Conservation (phyloP, 306 rosid genomes). For the Ceratonia siliqua region DNA sequence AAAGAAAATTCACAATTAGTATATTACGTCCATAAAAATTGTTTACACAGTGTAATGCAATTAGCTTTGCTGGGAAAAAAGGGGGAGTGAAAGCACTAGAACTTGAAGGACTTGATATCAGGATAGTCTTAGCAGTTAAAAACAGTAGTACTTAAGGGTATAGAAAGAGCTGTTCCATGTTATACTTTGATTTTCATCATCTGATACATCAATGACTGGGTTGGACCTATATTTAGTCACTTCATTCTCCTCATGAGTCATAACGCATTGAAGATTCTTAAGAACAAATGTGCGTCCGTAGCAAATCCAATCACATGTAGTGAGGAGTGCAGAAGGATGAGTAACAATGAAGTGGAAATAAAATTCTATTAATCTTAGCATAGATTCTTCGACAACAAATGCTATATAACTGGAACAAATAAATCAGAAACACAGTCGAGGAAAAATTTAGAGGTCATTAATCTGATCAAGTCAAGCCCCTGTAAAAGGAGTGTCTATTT, state of each 20-base stretch:
- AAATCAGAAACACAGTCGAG: neutral
- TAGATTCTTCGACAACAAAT: neutral
- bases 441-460: neutral
- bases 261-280: slow-evolving; percentile 11
- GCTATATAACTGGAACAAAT: neutral
- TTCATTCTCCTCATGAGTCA: slow-evolving; percentile 3
- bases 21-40: slow-evolving; percentile 9
- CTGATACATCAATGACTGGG: neutral
- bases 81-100: neutral
- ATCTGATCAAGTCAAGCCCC: slow-evolving; percentile 1
- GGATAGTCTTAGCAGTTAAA: slow-evolving; percentile 8
- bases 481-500: neutral
- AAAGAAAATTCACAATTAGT: neutral
- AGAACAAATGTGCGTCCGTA: slow-evolving; percentile 1
- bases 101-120: neutral
- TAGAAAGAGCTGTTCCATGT: neutral
- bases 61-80: slow-evolving; percentile 5
- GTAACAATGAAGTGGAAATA: neutral
- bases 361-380: slow-evolving; percentile 1
- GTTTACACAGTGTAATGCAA: slow-evolving; percentile 19
- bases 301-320: slow-evolving; percentile 6
- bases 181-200: slow-evolving; percentile 1
- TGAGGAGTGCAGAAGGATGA: slow-evolving; percentile 3
- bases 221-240: slow-evolving; percentile 16
- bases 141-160: neutral